Base-by-base conservation (phyloP, 2,329 filamentous ascomycete genomes). In the Ophiostoma pallidulum region DNA sequence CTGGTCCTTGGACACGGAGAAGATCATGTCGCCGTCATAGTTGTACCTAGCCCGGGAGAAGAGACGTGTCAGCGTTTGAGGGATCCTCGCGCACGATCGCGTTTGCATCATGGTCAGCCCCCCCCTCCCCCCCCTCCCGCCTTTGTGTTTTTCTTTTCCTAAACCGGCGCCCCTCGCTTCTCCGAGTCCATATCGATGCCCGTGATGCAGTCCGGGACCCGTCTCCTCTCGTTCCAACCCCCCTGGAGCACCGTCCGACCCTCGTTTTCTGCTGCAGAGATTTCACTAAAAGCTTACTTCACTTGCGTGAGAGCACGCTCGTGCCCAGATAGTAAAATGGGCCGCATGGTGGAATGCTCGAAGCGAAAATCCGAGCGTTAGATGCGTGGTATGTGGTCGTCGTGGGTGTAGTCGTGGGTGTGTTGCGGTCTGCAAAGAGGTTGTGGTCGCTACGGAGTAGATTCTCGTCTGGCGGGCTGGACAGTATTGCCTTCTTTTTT, bases 261-360 rank as follows among this genome's bases (percentile, higher is more conserved):
- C 28, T 31, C 20, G 29, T 16, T 14, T 12, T 39, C 35, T 14
- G n/a, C 28, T 37, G 32, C 41, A 18, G 28, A 26, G n/a, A 38
- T 22, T 38, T 42, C 28, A 36, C n/a, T 4, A 24, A 10, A 31
- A 32, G 48, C 53, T 26, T 45, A 57, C 55, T 48, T 57, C 69
- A 96, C 91, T 70, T 96, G 89, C 65, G 88, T 95, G 70, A 95
- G 78, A 71, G 89, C 87, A 74, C 89, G 86, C 77, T 94, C 89
- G 81, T 98, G 92, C 70, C 92, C 92, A 67, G 88, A 84, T 62
- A 98, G 79, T 61, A 98, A 77, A 69, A 96, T 94, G 64, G 92
- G 92, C 75, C 92, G 88, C 92, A 98, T 98, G 54, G 70, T 88
- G 72, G 67, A 63, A 58, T 56, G 57, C 53, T 54, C 57, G 29